Conservation (phyloP, 73 alveolate genomes). For the Blepharisma stoltei region DNA sequence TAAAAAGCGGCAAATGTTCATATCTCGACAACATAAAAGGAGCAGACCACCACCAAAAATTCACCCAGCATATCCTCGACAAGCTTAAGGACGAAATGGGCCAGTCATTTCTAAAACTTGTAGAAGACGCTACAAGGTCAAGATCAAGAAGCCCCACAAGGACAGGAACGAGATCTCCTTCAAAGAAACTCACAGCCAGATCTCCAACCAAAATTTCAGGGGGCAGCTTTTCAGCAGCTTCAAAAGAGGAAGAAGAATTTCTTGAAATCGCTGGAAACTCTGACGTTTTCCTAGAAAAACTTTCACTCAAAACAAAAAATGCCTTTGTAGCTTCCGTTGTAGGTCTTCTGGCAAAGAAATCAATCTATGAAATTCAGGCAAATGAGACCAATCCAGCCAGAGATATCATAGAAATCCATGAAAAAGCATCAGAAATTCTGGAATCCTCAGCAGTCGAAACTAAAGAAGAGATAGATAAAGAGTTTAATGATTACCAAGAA, state of each 20-base stretch:
- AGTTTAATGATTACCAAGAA: not conserved
- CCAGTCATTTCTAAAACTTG: not conserved
- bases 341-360: not conserved
- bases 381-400: not conserved
- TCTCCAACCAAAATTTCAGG: not conserved
- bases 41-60: not conserved
- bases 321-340: not conserved
- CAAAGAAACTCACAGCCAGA: not conserved
- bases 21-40: not conserved
- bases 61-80: not conserved
- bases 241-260: not conserved
- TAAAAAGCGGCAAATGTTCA: too few relatives aligned
- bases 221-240: not conserved
- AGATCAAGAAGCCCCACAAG: not conserved
- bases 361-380: not conserved
- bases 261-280: not conserved
- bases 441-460: not conserved
- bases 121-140: not conserved
- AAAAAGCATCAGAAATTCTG: not conserved
- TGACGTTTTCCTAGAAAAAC: not conserved
- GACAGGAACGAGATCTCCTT: too few relatives aligned
- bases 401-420: not conserved
- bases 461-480: not conserved
- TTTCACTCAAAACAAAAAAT: not conserved
- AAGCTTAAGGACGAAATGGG: conserved; percentile 1